Conservation (phyloP, 305 asterid species). For the Rubia peregrina region DNA sequence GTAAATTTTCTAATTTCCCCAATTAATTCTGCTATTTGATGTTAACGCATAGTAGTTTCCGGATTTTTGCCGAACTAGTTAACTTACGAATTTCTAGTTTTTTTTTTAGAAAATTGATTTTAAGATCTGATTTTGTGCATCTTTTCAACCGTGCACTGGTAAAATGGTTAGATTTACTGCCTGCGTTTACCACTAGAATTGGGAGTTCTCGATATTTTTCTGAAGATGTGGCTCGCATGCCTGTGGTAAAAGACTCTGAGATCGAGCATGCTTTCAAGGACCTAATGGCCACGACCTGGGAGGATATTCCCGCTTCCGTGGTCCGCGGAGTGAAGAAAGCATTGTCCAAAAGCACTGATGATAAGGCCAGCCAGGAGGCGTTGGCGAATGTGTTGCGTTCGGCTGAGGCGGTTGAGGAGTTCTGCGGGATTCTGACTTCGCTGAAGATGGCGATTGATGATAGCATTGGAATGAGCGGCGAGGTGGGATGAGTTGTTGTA, state of each 20-base stretch:
- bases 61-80: too few relatives aligned
- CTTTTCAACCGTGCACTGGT: constrained; percentile 5
- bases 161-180: constrained; percentile 31
- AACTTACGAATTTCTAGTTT: not conserved
- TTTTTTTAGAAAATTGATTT: constrained; percentile 12
- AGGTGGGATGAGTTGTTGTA: constrained; percentile 39
- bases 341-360: constrained; percentile 65
- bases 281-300: constrained; percentile 77
- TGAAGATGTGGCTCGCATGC: constrained; percentile 49
- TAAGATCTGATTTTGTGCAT: constrained; percentile 9
- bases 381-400: constrained; percentile 66
- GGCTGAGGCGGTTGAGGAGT: constrained; percentile 94
- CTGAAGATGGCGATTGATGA: constrained; percentile 90
- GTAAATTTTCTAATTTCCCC: constrained; percentile 20
- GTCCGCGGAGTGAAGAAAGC: constrained; percentile 48
- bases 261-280: constrained; percentile 69
- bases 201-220: constrained; percentile 58
- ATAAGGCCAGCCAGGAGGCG: constrained; percentile 61
- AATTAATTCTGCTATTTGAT: not conserved
- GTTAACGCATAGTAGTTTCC: not conserved
- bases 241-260: constrained; percentile 54
- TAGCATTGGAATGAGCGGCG: constrained; percentile 75
- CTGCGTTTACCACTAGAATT: constrained; percentile 35
- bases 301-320: constrained; percentile 60
- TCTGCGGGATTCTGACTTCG: constrained; percentile 54